A percentile compares a stretch with the other conserved stretches of the same genome.
Conservation (phyloP, 2,329 filamentous ascomycete species). For the Talaromyces sp. region DNA sequence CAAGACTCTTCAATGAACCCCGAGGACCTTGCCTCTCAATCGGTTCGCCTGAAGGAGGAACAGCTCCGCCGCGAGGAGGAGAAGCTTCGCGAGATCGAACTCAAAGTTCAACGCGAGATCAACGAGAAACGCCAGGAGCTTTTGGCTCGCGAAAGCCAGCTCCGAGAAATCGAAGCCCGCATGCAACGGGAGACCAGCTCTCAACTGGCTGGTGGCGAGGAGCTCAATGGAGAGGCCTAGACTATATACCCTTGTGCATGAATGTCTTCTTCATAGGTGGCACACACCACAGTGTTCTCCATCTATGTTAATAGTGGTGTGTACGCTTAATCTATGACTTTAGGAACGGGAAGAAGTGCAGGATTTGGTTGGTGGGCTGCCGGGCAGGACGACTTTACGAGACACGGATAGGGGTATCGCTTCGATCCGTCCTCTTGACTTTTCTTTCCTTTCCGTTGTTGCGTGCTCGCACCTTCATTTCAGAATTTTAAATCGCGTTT, state of each 20-base stretch:
- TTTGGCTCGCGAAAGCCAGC: constrained; percentile 91
- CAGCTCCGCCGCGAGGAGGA: constrained; percentile 98
- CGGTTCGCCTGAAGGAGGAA: constrained; percentile 98
- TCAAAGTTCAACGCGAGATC: constrained; percentile 99
- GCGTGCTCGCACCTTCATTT: constrained; percentile 9
- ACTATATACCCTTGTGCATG: constrained; percentile 22
- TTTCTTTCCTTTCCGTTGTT: constrained; percentile 13
- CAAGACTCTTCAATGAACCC: constrained; percentile 90
- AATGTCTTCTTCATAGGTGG: constrained; percentile 22
- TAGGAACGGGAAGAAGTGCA: constrained; percentile 4
- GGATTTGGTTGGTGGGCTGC: constrained; percentile 1
- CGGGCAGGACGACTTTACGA: constrained; percentile 26
- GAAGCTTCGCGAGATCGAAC: constrained; percentile 98
- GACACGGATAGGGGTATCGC: constrained; percentile 13
- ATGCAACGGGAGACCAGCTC: constrained; percentile 79
- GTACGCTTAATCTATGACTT: constrained; percentile 19
- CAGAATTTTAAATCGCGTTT: constrained; percentile 13
- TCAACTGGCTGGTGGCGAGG: constrained; percentile 20
- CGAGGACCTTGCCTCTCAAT: constrained; percentile 93
- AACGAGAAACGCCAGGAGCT: constrained; percentile 99
- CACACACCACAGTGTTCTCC: constrained; percentile 23
- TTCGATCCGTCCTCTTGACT: constrained; percentile 10
- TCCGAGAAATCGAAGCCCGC: constrained; percentile 96
- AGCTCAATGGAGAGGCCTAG: constrained; percentile 28
- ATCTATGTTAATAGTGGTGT: constrained; percentile 30